These are phyloP conservation scores for Alternaria brassicae DNA, from an alignment of 2,329 filamentous ascomycete genomes.

Conservation along the genomic window DNA sequence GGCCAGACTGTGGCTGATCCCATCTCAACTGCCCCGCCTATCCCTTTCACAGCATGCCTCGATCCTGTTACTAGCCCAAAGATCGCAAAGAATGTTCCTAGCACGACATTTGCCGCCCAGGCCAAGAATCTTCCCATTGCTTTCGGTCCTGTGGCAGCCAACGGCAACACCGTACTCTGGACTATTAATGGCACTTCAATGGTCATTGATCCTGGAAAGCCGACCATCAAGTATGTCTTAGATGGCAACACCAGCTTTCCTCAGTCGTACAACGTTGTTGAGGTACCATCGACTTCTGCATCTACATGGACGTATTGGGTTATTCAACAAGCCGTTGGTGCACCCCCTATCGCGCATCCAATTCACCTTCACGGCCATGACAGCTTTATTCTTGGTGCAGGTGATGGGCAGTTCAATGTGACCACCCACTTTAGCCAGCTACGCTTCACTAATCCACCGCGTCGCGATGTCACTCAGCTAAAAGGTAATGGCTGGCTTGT, in stretches of 20 bases:
- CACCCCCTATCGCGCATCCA: slow-evolving; percentile 47
- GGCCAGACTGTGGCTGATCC: slow-evolving; percentile 46
- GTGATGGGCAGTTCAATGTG: slow-evolving; percentile 43
- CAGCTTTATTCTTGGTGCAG: slow-evolving; percentile 29
- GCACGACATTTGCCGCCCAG: slow-evolving; percentile 32
- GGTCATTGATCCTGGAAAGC: slow-evolving; percentile 57
- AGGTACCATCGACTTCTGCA: slow-evolving; percentile 42
- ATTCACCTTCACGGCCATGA: slow-evolving; percentile 44
- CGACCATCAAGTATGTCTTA: slow-evolving; percentile 56
- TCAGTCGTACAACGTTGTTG: slow-evolving; percentile 51
- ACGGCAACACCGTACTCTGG: slow-evolving; percentile 42
- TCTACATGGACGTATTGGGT: slow-evolving; percentile 56
- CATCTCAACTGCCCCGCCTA: slow-evolving; percentile 33
- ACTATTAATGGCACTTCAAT: slow-evolving; percentile 56
- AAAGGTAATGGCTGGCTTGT: slow-evolving; percentile 53
- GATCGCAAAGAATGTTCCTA: slow-evolving; percentile 47
- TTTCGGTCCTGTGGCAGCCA: slow-evolving; percentile 39
- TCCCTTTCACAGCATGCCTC: slow-evolving; percentile 41
- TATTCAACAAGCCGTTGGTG: slow-evolving; percentile 51
- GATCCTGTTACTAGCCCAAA: slow-evolving; percentile 47
- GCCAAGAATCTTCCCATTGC: slow-evolving; percentile 36
- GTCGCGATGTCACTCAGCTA: slow-evolving; percentile 46
- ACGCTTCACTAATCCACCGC: slow-evolving; percentile 45
- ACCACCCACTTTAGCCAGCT: slow-evolving; percentile 30
- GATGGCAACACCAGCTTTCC: slow-evolving; percentile 53